Base-by-base conservation (phyloP, 2,329 filamentous ascomycete species). In the Phoma sp. region DNA sequence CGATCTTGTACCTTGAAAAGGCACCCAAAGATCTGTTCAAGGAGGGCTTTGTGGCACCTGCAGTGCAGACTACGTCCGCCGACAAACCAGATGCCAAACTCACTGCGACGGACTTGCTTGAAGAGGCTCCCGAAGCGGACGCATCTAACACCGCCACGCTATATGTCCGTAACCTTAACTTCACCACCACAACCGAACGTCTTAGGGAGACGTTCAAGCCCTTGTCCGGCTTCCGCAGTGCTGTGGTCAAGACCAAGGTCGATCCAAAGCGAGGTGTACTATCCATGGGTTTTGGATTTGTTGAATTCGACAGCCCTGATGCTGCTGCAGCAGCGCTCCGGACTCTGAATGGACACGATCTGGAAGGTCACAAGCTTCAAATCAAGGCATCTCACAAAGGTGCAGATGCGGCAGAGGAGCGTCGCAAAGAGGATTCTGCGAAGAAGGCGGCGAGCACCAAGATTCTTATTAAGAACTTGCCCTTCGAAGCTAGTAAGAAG, bases 401-500 rank as follows among this genome's bases (percentile, higher is more conserved):
- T 17, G 82, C 87, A 53, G 93, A 98, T 77, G 92, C 92, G 15
- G 93, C 91, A 2, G 92, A 96, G 72, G 91, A 96, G 76, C 86
- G 90, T 62, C 87, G 89, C 60, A 89, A 88, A 63, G 89, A 93
- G 62, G 92, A 98, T 70, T 86, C 84, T 61, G 87, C 89, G 43
- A 96, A 92, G 82, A 96, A 93, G 76, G 78, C 85, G 43, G 87
- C 90, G 20, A 85, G 87, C 63, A 97, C 93, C 40, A 98, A 98
- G 83, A 89, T 99, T 71, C 88, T 98, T 76, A 89, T 99, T 80
- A 99, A 98, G 82, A 99, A 99, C 80, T 80, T 99, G 76, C 93
- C 95, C 17, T 99, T 99, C 80, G 92, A 98, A 79, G 89, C 91
- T 51, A 69, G 66, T 53, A 97, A 96, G 81, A 95, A 96, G 76